These are phyloP conservation scores for Phytopythium kandeliae DNA, from an alignment of 352 stramenopile genomes.

Conservation along the genomic window DNA sequence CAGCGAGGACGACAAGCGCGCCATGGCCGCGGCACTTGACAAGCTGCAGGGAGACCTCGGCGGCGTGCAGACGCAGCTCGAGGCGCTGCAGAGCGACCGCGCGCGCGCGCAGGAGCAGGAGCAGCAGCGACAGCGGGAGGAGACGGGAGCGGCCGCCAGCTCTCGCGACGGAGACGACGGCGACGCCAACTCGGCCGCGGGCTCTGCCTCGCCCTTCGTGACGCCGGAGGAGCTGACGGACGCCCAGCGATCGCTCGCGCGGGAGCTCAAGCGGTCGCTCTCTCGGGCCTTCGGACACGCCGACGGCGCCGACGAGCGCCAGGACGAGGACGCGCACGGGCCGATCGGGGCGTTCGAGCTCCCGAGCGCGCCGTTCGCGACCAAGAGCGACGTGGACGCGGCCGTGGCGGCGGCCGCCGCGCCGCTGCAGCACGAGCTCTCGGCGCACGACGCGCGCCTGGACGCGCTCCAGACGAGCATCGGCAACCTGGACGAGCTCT, in stretches of 20 bases:
- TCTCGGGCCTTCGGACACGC: slow-evolving; percentile 34
- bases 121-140: too few relatives aligned
- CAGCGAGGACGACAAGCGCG: slow-evolving; percentile 51
- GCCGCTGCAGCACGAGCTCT: slow-evolving; percentile 24
- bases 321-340: background rate
- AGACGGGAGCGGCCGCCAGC: too few relatives aligned
- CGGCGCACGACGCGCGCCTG: slow-evolving; percentile 29
- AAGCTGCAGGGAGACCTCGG: slow-evolving; percentile 45
- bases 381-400: slow-evolving; percentile 30
- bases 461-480: slow-evolving; percentile 27
- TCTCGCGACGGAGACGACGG: background rate
- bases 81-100: slow-evolving; percentile 18
- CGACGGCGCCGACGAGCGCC: background rate
- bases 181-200: background rate
- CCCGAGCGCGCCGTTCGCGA: slow-evolving; percentile 29
- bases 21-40: slow-evolving; percentile 35
- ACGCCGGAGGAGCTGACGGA: slow-evolving; percentile 41
- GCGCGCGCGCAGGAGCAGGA: slow-evolving; percentile 9
- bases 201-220: slow-evolving; percentile 15
- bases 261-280: slow-evolving; percentile 38
- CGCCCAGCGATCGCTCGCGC: slow-evolving; percentile 36
- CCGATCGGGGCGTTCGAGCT: slow-evolving; percentile 10
- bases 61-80: slow-evolving; percentile 38
- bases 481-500: slow-evolving; percentile 18
- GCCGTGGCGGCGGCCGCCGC: slow-evolving; percentile 40